Conservation (phyloP, 768 basidiomycete genomes). For the Solioccasus polychromus region DNA sequence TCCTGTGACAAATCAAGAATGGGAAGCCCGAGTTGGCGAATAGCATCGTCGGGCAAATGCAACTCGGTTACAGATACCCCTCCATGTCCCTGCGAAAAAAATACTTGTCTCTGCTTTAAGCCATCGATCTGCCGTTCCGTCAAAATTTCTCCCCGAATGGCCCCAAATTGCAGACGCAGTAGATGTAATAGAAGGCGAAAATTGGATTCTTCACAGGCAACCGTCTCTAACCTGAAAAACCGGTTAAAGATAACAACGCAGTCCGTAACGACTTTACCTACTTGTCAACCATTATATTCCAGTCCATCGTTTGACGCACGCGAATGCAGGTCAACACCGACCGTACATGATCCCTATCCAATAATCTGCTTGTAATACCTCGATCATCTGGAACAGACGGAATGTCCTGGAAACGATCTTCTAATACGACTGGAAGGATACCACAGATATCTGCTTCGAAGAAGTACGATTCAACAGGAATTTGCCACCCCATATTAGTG, state of each 20-base stretch:
- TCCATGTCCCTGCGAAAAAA: constrained; percentile 4
- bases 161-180: no score
- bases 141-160: constrained; percentile 35
- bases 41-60: constrained; percentile 73
- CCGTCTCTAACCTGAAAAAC: constrained; percentile 6
- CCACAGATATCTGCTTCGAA: constrained; percentile 77
- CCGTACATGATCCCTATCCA: no score
- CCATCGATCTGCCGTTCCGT: neutral
- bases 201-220: constrained; percentile 14
- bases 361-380: no score
- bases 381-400: no score
- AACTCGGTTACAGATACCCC: constrained; percentile 41
- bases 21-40: constrained; percentile 73
- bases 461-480: constrained; percentile 75
- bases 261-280: constrained; percentile 43
- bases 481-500: constrained; percentile 67
- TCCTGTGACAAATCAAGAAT: constrained; percentile 44
- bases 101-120: constrained; percentile 4
- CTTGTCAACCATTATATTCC: constrained; percentile 6
- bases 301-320: constrained; percentile 37
- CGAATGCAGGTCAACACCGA: no score
- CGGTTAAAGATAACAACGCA: no score
- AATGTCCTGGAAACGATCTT: no score
- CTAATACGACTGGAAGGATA: no score
- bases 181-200: constrained; percentile 45